Percentiles rank a stretch among this genome's conserved stretches.
Conservation (phyloP, 768 basidiomycete genomes). For the Calocybe cyanea region DNA sequence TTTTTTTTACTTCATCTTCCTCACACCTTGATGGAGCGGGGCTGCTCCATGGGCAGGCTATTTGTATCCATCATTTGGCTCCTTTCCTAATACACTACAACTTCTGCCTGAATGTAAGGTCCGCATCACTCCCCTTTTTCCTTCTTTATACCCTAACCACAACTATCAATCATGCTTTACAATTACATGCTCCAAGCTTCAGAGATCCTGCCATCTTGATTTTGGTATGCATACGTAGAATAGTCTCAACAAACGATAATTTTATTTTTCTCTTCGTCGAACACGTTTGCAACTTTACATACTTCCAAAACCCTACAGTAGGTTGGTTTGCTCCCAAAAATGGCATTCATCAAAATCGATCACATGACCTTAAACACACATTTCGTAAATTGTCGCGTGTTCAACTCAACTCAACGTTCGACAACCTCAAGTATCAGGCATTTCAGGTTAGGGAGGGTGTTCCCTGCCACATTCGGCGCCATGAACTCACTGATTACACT, state of each 20-base stretch:
- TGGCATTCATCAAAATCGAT: no score
- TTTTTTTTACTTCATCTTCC: no score
- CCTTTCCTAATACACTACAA: neutral
- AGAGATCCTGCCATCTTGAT: neutral
- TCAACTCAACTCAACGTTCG: no score
- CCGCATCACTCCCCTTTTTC: neutral
- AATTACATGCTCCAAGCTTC: neutral
- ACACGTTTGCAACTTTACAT: no score
- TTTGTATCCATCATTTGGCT: neutral
- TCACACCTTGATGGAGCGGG: constrained; percentile 2
- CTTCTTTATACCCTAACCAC: neutral
- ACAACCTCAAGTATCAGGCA: no score
- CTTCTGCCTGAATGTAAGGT: no score
- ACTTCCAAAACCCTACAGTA: no score
- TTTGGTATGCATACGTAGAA: constrained; percentile 1
- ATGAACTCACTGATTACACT: constrained; percentile 46
- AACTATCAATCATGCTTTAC: neutral
- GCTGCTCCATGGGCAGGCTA: neutral
- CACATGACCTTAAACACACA: no score
- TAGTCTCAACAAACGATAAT: constrained; percentile 1
- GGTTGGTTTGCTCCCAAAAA: no score
- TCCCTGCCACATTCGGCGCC: constrained; percentile 11
- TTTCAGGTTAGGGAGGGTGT: no score
- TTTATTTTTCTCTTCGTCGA: no score
- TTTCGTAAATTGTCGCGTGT: neutral